Evolutionary conservation across 345 rosid genomes (phyloP).

Genomic region (Eucalyptus marginata): DNA sequence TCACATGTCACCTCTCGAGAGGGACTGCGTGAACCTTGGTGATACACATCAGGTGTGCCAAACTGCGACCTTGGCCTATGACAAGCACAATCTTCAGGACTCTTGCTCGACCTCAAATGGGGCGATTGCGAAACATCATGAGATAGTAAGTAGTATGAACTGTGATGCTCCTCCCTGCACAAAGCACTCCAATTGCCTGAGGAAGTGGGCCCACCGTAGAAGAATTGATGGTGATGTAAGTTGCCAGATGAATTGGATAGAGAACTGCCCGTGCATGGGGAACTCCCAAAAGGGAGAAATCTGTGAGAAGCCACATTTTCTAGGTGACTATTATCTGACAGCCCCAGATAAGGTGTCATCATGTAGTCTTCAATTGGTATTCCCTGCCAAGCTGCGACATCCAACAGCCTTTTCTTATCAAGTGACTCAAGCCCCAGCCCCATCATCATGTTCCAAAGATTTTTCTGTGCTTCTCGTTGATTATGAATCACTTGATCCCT

Average conservation of each 20-base stretch:
- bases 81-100: constrained; percentile 34
- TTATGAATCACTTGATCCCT: constrained; percentile 92
- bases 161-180: constrained; percentile 58
- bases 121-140: constrained; percentile 25
- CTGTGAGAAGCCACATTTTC: background rate
- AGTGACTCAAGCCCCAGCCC: constrained; percentile 41
- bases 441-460: constrained; percentile 73
- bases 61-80: constrained; percentile 18
- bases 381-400: constrained; percentile 74
- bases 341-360: background rate
- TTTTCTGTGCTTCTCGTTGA: constrained; percentile 74
- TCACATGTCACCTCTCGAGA: constrained; percentile 27
- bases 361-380: constrained; percentile 71
- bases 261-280: constrained; percentile 27
- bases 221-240: constrained; percentile 30
- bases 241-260: constrained; percentile 46
- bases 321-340: background rate
- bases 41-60: constrained; percentile 12
- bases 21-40: constrained; percentile 17
- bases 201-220: constrained; percentile 27
- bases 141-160: constrained; percentile 50
- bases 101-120: constrained; percentile 19
- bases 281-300: background rate
- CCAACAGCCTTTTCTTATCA: constrained; percentile 59
- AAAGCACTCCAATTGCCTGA: constrained; percentile 32